Conservation (phyloP, 225 moss, liverwort and hornwort species). For the Marchantia polymorpha region DNA sequence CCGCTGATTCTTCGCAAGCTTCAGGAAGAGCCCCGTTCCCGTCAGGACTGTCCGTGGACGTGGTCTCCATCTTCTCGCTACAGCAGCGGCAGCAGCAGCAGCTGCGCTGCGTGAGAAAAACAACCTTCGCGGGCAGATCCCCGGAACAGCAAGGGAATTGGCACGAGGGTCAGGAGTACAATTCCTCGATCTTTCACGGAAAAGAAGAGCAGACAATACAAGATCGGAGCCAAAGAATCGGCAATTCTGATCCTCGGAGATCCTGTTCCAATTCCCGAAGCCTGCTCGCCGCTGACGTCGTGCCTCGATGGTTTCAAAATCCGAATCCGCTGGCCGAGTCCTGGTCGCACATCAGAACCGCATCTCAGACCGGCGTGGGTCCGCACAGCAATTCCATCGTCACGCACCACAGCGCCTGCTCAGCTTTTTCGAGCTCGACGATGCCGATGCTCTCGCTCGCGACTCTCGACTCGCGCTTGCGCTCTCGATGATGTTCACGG, state of each 20-base stretch:
- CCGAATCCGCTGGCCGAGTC: not conserved
- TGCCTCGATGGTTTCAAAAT: not conserved
- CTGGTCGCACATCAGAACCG: not conserved
- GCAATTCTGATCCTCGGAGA: not conserved
- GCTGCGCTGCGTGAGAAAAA: too few relatives aligned
- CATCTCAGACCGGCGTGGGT: not conserved
- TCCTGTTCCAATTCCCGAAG: not conserved
- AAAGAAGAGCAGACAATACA: not conserved
- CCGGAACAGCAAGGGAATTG: not conserved
- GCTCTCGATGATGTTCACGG: not conserved
- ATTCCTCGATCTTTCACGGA: not conserved
- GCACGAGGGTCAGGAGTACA: not conserved
- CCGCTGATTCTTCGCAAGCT: not conserved
- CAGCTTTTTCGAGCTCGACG: not conserved
- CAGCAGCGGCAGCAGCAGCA: not conserved
- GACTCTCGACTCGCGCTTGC: not conserved
- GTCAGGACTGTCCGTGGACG: not conserved
- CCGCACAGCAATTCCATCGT: not conserved
- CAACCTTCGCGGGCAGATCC: not conserved
- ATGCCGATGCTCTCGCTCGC: too few relatives aligned
- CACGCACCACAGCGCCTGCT: not conserved
- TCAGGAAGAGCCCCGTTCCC: not conserved
- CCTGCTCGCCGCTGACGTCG: too few relatives aligned
- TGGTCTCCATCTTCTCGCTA: constrained; percentile 5
- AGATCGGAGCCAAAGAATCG: not conserved